Conservation (phyloP, 306 rosid species). For the Prunus salicina region DNA sequence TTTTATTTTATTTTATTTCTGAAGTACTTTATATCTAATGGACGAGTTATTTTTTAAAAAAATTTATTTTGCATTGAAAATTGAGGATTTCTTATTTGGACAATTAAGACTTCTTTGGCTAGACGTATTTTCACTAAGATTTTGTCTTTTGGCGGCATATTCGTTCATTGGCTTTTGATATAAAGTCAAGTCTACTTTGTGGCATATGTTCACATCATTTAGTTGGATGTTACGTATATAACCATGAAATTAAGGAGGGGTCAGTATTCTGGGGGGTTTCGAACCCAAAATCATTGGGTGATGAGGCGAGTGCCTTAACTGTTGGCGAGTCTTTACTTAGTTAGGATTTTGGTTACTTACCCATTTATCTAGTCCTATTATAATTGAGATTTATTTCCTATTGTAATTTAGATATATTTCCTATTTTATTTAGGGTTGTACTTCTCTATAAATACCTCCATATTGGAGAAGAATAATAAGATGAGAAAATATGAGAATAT, state of each 20-base stretch:
- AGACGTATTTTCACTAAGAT: background rate
- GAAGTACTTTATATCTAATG: background rate
- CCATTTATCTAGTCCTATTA: too few species aligned
- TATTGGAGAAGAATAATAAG: too few species aligned
- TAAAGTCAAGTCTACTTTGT: background rate
- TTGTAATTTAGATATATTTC: too few species aligned
- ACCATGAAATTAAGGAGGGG: background rate
- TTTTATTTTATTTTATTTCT: slow-evolving; percentile 1
- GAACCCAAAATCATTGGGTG: too few species aligned
- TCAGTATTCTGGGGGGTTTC: too few species aligned
- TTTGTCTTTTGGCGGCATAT: slow-evolving; percentile 10
- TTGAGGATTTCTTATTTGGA: background rate
- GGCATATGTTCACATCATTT: background rate
- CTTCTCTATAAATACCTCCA: too few species aligned
- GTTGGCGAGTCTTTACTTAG: too few species aligned
- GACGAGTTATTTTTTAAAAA: background rate
- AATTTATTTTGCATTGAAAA: background rate
- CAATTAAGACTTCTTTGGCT: slow-evolving; percentile 2
- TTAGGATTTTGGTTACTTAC: too few species aligned
- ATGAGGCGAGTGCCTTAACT: too few species aligned
- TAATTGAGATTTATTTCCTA: too few species aligned
- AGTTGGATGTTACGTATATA: background rate
- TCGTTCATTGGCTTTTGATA: slow-evolving; percentile 9
- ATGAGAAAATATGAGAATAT: too few species aligned
- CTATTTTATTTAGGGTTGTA: too few species aligned